phyloP scores from a whole-genome alignment of 1,284 basidiomycete genomes.

The Malassezia dermatis region DNA sequence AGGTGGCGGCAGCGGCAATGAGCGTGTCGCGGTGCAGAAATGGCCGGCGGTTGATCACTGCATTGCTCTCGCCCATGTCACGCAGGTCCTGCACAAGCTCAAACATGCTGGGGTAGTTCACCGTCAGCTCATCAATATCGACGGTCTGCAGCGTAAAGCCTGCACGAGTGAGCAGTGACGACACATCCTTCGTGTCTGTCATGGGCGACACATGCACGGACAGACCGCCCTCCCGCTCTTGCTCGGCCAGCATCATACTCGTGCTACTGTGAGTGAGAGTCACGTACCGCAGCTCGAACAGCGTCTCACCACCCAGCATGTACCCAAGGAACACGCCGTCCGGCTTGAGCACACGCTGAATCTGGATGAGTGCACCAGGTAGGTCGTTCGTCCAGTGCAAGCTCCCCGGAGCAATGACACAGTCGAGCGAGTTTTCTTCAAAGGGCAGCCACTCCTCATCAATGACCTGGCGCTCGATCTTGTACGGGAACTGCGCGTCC shows the following conservation, averaged over 20 bases:
- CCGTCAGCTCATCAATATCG: constrained; percentile 83
- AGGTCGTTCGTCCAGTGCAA: constrained; percentile 98
- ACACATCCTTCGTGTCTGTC: constrained; percentile 75
- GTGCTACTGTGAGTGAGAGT: constrained; percentile 50
- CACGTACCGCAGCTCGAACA: constrained; percentile 72
- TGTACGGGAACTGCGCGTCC: constrained; percentile 28
- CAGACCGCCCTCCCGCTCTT: constrained; percentile 87
- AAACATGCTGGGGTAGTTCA: constrained; percentile 89
- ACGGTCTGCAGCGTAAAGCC: constrained; percentile 90
- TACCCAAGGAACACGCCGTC: constrained; percentile 92
- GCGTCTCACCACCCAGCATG: constrained; percentile 87
- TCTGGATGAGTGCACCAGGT: constrained; percentile 81
- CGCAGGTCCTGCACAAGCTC: constrained; percentile 84
- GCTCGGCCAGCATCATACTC: constrained; percentile 81
- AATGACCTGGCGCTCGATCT: constrained; percentile 36
- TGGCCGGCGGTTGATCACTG: constrained; percentile 59
- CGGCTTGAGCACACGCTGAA: constrained; percentile 70
- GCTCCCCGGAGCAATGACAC: constrained; percentile 77
- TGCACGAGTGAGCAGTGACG: constrained; percentile 62
- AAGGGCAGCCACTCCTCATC: constrained; percentile 51
- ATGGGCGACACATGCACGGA: constrained; percentile 91
- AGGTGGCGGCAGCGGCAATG: constrained; percentile 80
- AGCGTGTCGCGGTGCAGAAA: constrained; percentile 75
- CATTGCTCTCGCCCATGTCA: constrained; percentile 94
- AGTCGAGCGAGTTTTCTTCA: constrained; percentile 69